phyloP scores from a whole-genome alignment of 495 filamentous ascomycete genomes.

The Xylaria castorea region DNA sequence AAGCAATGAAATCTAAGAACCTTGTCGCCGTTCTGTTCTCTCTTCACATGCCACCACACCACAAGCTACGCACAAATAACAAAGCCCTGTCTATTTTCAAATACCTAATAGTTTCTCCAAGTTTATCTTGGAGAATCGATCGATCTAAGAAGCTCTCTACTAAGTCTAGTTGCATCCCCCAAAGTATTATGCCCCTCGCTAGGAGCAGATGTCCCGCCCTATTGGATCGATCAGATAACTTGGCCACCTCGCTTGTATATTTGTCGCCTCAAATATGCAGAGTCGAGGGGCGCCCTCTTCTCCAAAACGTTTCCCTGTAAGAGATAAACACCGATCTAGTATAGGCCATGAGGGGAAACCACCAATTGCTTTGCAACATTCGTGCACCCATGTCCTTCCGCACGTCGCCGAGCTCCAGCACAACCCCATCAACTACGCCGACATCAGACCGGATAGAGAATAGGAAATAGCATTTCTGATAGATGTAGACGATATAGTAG shows the following conservation, averaged over 20 bases:
- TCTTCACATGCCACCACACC: neutral
- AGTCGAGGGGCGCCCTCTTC: constrained; percentile 2
- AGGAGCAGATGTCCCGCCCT: constrained; percentile 19
- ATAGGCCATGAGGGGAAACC: constrained; percentile 3
- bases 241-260: constrained; percentile 5
- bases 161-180: neutral
- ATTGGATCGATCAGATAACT: constrained; percentile 20
- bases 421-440: neutral
- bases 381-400: neutral
- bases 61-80: neutral
- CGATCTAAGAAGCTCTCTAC: neutral
- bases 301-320: neutral
- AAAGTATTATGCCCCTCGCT: neutral
- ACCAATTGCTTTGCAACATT: neutral
- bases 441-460: neutral
- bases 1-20: neutral
- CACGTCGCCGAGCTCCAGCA: neutral
- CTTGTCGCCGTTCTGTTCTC: neutral
- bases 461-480: neutral
- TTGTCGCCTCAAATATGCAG: neutral
- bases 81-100: neutral
- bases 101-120: neutral
- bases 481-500: neutral
- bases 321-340: neutral
- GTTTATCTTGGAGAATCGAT: neutral